phyloP scores from a whole-genome alignment of 768 basidiomycete genomes.

The Naematelia aurantialba region DNA sequence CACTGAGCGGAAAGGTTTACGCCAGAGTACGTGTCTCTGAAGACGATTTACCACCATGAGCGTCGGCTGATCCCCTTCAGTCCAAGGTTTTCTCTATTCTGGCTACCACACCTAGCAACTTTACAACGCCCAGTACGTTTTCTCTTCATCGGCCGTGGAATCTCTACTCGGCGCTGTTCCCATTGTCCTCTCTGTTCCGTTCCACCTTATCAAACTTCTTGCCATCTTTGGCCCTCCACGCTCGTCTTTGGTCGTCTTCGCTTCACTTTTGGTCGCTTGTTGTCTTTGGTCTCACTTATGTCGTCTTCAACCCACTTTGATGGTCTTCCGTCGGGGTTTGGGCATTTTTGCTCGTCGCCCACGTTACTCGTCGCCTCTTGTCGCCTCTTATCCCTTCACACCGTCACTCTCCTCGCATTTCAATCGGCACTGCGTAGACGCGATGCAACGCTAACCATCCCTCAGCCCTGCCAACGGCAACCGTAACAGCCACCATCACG shows the following conservation, averaged over 20 bases:
- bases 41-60: no score
- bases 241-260: no score
- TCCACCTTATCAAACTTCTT: background rate
- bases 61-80: conserved; percentile 16
- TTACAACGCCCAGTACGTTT: conserved; percentile 29
- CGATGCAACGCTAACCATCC: conserved; percentile 2
- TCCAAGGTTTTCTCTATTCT: conserved; percentile 45
- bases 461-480: conserved; percentile 36
- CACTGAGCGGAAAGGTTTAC: conserved; percentile 44
- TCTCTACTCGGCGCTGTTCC: background rate
- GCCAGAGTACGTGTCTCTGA: conserved; percentile 22
- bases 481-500: conserved; percentile 41
- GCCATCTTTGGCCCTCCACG: background rate
- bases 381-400: background rate
- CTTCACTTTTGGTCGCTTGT: no score
- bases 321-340: background rate
- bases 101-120: conserved; percentile 35
- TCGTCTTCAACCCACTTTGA: no score
- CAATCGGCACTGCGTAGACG: no score
- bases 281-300: no score
- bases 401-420: no score
- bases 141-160: background rate
- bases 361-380: background rate
- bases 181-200: conserved; percentile 1
- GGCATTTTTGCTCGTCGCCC: background rate